Conservation (phyloP, 331 rosid species). For the Erythrophleum ivorense region DNA sequence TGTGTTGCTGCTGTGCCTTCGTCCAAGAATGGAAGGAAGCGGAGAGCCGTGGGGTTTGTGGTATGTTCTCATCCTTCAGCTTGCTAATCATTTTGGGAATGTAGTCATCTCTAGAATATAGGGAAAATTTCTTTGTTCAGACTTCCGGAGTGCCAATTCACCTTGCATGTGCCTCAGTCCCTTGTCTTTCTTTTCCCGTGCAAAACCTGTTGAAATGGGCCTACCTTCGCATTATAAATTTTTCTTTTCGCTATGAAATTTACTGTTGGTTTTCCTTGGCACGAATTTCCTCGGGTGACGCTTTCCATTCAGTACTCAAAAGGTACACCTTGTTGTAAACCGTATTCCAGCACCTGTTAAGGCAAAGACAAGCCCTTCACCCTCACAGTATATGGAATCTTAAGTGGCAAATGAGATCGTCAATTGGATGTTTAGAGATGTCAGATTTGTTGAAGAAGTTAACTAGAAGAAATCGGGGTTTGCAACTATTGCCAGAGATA, state of each 20-base stretch:
- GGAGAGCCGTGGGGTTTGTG: constrained; percentile 81
- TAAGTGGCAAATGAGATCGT: constrained; percentile 45
- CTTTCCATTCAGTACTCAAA: constrained; percentile 13
- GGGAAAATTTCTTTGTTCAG: constrained; percentile 8
- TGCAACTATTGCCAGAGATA: constrained; percentile 41
- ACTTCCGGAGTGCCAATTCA: neutral
- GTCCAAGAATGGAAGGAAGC: constrained; percentile 99
- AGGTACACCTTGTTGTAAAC: constrained; percentile 34
- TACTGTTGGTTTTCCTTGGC: constrained; percentile 18
- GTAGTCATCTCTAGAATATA: neutral
- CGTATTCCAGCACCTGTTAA: constrained; percentile 71
- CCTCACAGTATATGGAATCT: constrained; percentile 91
- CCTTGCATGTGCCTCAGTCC: constrained; percentile 19
- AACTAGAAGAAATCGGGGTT: constrained; percentile 45
- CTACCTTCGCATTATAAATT: neutral
- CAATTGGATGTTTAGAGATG: constrained; percentile 40
- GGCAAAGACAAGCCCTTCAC: constrained; percentile 88
- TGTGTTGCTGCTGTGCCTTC: constrained; percentile 99
- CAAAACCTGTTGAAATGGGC: constrained; percentile 13
- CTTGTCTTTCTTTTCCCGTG: constrained; percentile 1
- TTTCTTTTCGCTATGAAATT: neutral
- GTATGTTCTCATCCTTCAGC: constrained; percentile 49
- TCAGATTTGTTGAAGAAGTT: constrained; percentile 43
- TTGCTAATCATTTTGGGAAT: neutral
- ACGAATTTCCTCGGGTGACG: neutral